Evolutionary conservation across 164 flowering plant genomes (phyloP).

Genomic region (Umbellularia californica): DNA sequence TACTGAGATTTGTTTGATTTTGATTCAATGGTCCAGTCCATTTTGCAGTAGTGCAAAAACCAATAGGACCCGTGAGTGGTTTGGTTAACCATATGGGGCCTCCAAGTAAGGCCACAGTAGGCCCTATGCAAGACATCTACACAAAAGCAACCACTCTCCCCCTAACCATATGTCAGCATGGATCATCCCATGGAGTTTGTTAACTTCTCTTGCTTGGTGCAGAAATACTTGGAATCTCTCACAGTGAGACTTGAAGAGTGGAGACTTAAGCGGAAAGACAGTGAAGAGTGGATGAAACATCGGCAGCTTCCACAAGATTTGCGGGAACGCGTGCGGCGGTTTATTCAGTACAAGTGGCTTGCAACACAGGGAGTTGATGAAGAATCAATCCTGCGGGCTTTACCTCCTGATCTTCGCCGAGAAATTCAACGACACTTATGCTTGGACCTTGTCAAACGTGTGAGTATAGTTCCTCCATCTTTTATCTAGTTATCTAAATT

Average conservation of each 20-base stretch:
- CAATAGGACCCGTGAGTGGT: no score
- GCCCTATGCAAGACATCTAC: no score
- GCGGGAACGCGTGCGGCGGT: conserved; percentile 66
- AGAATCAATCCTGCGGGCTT: conserved; percentile 57
- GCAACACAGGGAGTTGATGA: conserved; percentile 95
- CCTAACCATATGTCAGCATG: no score
- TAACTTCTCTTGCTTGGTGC: conserved; percentile 9
- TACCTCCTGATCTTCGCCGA: conserved; percentile 86
- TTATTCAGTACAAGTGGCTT: conserved; percentile 89
- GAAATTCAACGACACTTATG: conserved; percentile 90
- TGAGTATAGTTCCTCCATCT: conserved; percentile 26
- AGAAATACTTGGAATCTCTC: conserved; percentile 90
- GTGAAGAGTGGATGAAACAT: conserved; percentile 96
- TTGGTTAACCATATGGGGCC: no score
- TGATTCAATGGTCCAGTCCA: no score
- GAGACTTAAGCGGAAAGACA: conserved; percentile 86
- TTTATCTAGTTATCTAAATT: neutral
- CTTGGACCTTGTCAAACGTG: conserved; percentile 89
- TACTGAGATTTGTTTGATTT: no score
- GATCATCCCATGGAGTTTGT: neutral
- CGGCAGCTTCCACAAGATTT: conserved; percentile 87
- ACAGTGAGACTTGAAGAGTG: conserved; percentile 91
- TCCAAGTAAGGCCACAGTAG: no score
- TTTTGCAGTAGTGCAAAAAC: no score
- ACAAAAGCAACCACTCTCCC: no score